A percentile compares a stretch with the other conserved stretches of the same genome.
phyloP scores from a whole-genome alignment of 2,329 filamentous ascomycete species.

The Aspergillus nomiae region DNA sequence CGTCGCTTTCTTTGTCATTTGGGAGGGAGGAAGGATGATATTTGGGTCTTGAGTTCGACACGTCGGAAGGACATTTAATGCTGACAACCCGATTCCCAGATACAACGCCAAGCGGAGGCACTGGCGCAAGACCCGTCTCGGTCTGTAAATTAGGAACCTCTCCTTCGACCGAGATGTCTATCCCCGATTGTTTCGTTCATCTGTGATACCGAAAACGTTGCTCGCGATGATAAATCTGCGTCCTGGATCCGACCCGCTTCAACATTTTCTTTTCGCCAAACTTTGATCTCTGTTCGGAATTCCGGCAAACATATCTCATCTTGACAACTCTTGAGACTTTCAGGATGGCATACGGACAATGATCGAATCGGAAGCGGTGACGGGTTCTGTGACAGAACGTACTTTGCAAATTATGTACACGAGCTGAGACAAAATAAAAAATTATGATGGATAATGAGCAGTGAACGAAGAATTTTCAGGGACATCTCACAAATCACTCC shows the following conservation, averaged over 20 bases:
- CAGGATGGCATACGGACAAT: slow-evolving; percentile 8
- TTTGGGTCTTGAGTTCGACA: background rate
- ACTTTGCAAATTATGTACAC: slow-evolving; percentile 24
- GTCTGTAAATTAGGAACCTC: slow-evolving; percentile 72
- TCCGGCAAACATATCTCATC: slow-evolving; percentile 5
- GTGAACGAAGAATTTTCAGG: slow-evolving; percentile 11
- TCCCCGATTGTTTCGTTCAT: slow-evolving; percentile 30
- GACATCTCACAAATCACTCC: background rate
- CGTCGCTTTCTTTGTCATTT: background rate
- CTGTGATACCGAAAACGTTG: slow-evolving; percentile 28
- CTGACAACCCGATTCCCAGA: slow-evolving; percentile 55
- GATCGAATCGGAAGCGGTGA: slow-evolving; percentile 10
- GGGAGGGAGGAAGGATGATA: background rate
- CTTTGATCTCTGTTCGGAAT: slow-evolving; percentile 10
- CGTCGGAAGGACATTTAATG: background rate
- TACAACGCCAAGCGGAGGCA: slow-evolving; percentile 99
- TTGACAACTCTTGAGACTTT: slow-evolving; percentile 4
- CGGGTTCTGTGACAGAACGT: slow-evolving; percentile 17
- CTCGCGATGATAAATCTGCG: slow-evolving; percentile 21
- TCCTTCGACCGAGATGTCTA: slow-evolving; percentile 37
- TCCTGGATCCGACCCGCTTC: slow-evolving; percentile 21
- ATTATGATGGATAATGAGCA: slow-evolving; percentile 28
- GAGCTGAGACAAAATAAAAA: slow-evolving; percentile 26
- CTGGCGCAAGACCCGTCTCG: slow-evolving; percentile 99
- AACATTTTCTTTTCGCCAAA: slow-evolving; percentile 5